Evolutionary conservation across 2,329 filamentous ascomycete species (phyloP).

Genomic region (Sporothrix pallida): DNA sequence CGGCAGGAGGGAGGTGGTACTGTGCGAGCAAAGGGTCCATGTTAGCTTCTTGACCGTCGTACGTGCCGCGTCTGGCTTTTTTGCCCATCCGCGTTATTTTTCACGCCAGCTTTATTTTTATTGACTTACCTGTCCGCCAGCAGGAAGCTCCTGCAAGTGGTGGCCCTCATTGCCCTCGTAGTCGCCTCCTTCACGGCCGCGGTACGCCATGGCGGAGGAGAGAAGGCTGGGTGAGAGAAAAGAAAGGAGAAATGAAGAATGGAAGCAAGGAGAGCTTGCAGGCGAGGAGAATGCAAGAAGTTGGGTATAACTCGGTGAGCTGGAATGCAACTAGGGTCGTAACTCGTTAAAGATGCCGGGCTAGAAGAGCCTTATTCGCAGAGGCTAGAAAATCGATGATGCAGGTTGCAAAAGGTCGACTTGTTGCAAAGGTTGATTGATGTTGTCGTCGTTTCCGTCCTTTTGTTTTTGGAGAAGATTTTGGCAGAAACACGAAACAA

Average conservation of each 20-base stretch:
- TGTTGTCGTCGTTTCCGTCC: conserved; percentile 1
- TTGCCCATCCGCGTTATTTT: not conserved
- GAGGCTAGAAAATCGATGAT: conserved; percentile 1
- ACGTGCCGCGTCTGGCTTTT: not conserved
- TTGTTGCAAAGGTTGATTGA: not conserved
- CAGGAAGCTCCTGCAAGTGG: conserved; percentile 69
- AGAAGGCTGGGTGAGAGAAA: conserved; percentile 10
- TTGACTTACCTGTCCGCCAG: conserved; percentile 61
- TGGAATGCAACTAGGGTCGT: conserved; percentile 27
- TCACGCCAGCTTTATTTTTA: conserved; percentile 12
- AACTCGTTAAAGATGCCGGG: conserved; percentile 13
- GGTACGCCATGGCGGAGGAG: conserved; percentile 38
- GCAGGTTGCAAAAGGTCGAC: not conserved
- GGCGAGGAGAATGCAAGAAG: conserved; percentile 1
- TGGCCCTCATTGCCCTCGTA: conserved; percentile 69
- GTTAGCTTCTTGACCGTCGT: conserved; percentile 4
- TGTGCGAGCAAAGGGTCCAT: conserved; percentile 40
- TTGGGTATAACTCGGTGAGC: not conserved
- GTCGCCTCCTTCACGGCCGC: conserved; percentile 45
- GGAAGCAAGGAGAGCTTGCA: not conserved
- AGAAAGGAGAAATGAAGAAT: not conserved
- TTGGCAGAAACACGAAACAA: conserved; percentile 26
- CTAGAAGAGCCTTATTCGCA: not conserved
- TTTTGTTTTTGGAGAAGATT: not conserved
- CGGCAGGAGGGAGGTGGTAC: conserved; percentile 65